Base-by-base conservation (phyloP, 106 monocot genomes). In the Phalaenopsis aphrodite region DNA sequence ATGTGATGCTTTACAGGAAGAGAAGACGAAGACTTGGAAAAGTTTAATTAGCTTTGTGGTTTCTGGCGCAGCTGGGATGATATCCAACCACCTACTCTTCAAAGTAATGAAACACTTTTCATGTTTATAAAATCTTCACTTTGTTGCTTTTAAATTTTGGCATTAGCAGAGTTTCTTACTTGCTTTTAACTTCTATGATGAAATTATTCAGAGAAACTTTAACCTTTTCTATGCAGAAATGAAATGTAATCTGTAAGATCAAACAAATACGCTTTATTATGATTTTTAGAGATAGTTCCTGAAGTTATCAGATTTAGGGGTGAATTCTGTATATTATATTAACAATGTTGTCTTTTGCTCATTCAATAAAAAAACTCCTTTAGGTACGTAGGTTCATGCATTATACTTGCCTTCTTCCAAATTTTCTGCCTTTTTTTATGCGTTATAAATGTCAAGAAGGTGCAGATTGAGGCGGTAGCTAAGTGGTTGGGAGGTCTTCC, bases 11-110 rank as follows among this genome's bases (percentile, higher is more conserved):
- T 75, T 42, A 4, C 72, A 94, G 98, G 90, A 92, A 47, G 98
- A 98, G n/a, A 82, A 98, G 77, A 94, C 98, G 2, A 98, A 89
- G 79, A 89, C 94, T 55, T 98, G 98, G 98, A 98, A 98, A 87
- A 94, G 82, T 48, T 75, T 98, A 75, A 89, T 98, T 55, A 98
- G 78, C 48, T 78, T 98, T 80, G 89, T 91, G 0, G 91, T 97
- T 18, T 98, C 98, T 6, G 98, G 98, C 73, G 94, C 98, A 47
- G 98, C 98, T 80, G 98, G 98, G 77, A 98, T 94, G 98, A 98
- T 98, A 88, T 98, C 98, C 42, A 98, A 98, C 75, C 98, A 98
- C 87, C 86, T 98, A 17, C 94, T 98, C 82, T 98, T 98, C 88
- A 94, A 93, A 80, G 93, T 90, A 84, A 80, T n/a, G 24, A 23